Conservation (phyloP, 805 yeast species). For the Ogataea nitratoaversa region DNA sequence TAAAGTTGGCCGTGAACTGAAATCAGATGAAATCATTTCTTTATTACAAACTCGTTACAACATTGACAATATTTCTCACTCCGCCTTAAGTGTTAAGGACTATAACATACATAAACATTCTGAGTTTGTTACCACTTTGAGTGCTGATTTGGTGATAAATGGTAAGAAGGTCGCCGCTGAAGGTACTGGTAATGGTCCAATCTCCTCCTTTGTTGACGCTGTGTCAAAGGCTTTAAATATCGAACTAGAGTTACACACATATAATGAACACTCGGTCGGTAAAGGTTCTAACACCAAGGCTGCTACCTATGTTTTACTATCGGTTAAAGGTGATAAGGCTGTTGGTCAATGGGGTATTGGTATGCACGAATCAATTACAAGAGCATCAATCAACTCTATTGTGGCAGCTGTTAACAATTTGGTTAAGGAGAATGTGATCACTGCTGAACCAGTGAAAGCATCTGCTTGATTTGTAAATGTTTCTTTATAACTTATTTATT, state of each 20-base stretch:
- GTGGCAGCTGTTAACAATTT: conserved; percentile 58
- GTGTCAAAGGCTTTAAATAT: conserved; percentile 47
- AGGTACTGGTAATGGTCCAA: conserved; percentile 77
- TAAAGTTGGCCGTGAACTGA: conserved; percentile 61
- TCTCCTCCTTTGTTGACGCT: conserved; percentile 68
- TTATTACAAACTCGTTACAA: conserved; percentile 57
- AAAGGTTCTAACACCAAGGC: conserved; percentile 69
- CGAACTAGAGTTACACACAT: conserved; percentile 58
- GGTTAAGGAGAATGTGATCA: conserved; percentile 14
- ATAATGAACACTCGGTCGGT: conserved; percentile 72
- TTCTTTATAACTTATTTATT: neutral
- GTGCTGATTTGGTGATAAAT: conserved; percentile 37
- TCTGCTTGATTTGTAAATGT: conserved; percentile 1
- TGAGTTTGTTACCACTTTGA: conserved; percentile 39
- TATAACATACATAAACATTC: conserved; percentile 35
- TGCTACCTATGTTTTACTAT: conserved; percentile 56
- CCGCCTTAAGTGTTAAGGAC: conserved; percentile 35
- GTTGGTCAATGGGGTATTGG: conserved; percentile 81
- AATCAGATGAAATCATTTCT: conserved; percentile 57
- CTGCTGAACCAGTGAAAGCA: conserved; percentile 7
- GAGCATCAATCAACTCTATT: conserved; percentile 72
- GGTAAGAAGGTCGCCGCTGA: conserved; percentile 33
- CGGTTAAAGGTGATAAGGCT: conserved; percentile 19
- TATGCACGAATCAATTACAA: conserved; percentile 82
- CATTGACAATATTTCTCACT: conserved; percentile 34